These are phyloP conservation scores for Plasmodium berghei DNA, from an alignment of 169 alveolate species.

Conservation along the genomic window DNA sequence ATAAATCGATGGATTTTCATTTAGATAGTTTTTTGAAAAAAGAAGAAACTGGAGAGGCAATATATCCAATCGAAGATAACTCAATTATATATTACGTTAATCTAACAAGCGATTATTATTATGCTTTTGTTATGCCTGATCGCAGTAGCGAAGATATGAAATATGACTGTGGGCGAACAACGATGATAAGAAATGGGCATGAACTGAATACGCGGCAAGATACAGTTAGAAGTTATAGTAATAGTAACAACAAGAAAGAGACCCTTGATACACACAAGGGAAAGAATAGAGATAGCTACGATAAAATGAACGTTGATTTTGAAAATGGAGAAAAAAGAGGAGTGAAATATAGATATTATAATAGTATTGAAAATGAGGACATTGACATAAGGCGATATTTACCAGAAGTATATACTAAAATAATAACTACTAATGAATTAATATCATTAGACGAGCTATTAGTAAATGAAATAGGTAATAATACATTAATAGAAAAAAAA, in stretches of 20 bases:
- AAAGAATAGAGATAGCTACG: not conserved
- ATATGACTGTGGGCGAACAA: constrained; percentile 1
- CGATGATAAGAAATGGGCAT: constrained; percentile 5
- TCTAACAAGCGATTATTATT: constrained; percentile 72
- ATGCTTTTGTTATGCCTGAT: constrained; percentile 73
- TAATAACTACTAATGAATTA: constrained; percentile 56
- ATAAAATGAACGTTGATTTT: not conserved
- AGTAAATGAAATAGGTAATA: constrained; percentile 63
- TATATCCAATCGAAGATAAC: constrained; percentile 23
- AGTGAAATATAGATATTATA: not conserved
- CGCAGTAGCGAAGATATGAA: constrained; percentile 23
- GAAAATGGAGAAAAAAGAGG: not conserved
- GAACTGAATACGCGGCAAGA: not conserved
- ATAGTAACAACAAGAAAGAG: not conserved
- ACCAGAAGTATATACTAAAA: constrained; percentile 68
- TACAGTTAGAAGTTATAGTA: not conserved
- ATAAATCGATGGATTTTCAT: constrained; percentile 23
- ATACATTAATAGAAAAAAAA: constrained; percentile 69
- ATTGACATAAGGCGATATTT: not conserved
- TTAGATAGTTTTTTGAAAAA: constrained; percentile 52
- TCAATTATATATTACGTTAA: constrained; percentile 74
- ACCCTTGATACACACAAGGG: not conserved
- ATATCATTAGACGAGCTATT: constrained; percentile 57
- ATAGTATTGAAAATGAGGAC: not conserved
- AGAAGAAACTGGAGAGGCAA: constrained; percentile 30